Conservation (phyloP, 352 stramenopile genomes). For the Phytophthora hibernalis region DNA sequence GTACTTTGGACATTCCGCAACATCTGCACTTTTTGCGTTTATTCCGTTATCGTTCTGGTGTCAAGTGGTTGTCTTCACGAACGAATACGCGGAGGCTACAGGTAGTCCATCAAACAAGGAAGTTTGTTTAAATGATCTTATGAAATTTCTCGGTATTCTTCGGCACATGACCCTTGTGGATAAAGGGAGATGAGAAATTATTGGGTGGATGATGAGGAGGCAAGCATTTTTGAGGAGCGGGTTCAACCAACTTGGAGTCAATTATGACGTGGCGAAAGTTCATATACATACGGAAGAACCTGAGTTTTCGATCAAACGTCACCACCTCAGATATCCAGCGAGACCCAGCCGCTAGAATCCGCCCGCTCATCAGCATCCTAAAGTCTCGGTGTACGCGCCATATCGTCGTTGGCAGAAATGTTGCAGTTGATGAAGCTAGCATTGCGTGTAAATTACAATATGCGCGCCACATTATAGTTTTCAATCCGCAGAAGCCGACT, state of each 20-base stretch:
- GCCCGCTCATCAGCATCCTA: too few species aligned
- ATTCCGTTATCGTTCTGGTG: constrained; percentile 1
- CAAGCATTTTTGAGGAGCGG: neutral
- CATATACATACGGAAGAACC: too few species aligned
- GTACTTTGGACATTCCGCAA: constrained; percentile 3
- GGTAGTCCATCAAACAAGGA: neutral
- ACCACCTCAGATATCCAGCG: too few species aligned
- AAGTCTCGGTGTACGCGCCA: too few species aligned
- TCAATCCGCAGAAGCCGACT: too few species aligned
- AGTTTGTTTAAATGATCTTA: constrained; percentile 5
- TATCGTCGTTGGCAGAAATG: too few species aligned
- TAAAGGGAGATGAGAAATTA: constrained; percentile 19
- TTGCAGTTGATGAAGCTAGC: too few species aligned
- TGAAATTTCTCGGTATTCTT: constrained; percentile 10
- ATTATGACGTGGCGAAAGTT: too few species aligned
- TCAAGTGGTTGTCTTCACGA: neutral
- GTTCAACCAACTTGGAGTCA: neutral
- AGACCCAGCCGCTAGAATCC: too few species aligned
- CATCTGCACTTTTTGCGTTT: constrained; percentile 10
- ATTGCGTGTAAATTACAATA: too few species aligned
- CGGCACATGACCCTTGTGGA: constrained; percentile 8
- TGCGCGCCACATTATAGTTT: too few species aligned
- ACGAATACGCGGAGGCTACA: neutral
- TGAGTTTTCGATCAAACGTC: too few species aligned
- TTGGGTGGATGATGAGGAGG: constrained; percentile 7